Conservation (phyloP, 768 basidiomycete genomes). For the Naematelia encephala region DNA sequence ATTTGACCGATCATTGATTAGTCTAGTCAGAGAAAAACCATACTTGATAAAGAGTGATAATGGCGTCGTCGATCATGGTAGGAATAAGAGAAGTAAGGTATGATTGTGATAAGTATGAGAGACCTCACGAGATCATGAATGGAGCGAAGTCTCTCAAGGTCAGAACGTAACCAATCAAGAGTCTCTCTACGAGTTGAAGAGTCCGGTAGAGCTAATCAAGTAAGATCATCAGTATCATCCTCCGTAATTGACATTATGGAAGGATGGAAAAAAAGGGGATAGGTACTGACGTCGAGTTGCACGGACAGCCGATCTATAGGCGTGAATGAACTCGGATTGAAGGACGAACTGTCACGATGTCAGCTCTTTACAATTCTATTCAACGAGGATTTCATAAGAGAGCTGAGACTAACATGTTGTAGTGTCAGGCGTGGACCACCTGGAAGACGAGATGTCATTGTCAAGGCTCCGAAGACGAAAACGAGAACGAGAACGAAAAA, state of each 20-base stretch:
- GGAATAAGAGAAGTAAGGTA: background rate
- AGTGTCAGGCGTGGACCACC: slow-evolving; percentile 15
- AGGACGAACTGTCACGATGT: slow-evolving; percentile 40
- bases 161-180: slow-evolving; percentile 42
- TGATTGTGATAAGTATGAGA: background rate
- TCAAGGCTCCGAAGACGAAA: too few species aligned
- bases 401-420: slow-evolving; percentile 25
- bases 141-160: slow-evolving; percentile 38
- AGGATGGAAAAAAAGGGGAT: background rate
- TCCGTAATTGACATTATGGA: too few species aligned
- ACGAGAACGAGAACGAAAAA: too few species aligned
- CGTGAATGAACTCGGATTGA: slow-evolving; percentile 37
- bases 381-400: background rate
- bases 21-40: background rate
- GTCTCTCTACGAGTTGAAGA: slow-evolving; percentile 43
- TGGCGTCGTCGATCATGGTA: background rate
- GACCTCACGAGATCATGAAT: slow-evolving; percentile 40
- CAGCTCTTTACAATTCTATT: background rate
- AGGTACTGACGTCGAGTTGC: slow-evolving; percentile 42
- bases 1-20: background rate
- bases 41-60: background rate
- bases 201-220: slow-evolving; percentile 43
- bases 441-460: background rate
- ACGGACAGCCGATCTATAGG: slow-evolving; percentile 44
- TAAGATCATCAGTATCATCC: background rate